These are phyloP conservation scores for Cymbopogon flexuosus DNA, from an alignment of 202 grass and related monocot genomes.

Conservation along the genomic window DNA sequence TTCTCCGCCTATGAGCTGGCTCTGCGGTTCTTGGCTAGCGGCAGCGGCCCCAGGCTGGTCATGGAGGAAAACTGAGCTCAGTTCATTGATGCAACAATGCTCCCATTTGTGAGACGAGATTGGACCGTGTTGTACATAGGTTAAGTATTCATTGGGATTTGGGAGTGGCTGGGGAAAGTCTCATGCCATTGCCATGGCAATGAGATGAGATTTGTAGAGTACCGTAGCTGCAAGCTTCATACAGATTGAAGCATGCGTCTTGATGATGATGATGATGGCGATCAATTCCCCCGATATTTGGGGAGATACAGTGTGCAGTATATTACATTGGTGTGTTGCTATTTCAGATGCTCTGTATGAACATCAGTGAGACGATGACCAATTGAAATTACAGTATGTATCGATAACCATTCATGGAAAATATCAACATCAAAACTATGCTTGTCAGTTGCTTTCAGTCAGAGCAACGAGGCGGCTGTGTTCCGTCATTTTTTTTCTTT, in stretches of 20 bases:
- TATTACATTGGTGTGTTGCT: background rate
- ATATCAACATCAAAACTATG: background rate
- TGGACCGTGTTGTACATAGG: conserved; percentile 29
- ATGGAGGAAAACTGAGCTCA: conserved; percentile 70
- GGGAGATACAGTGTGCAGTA: background rate
- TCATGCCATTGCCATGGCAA: background rate
- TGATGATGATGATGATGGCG: conserved; percentile 17
- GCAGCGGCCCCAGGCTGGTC: conserved; percentile 35
- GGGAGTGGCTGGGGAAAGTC: background rate
- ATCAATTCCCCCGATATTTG: conserved; percentile 2
- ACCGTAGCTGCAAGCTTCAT: background rate
- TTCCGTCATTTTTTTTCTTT: no score
- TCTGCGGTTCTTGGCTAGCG: conserved; percentile 51
- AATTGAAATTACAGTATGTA: background rate
- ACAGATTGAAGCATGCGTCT: background rate
- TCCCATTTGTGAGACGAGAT: background rate
- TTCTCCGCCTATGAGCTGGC: conserved; percentile 88
- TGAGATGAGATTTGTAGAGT: background rate
- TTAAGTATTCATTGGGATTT: conserved; percentile 3
- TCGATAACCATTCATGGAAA: background rate
- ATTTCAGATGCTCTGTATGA: background rate
- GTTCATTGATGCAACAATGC: background rate
- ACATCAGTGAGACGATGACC: background rate
- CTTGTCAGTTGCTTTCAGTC: background rate
- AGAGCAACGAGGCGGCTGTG: background rate